A percentile compares a stretch with the other conserved stretches of the same genome.
These are phyloP conservation scores for Penicillium sp. DNA, from an alignment of 2,329 filamentous ascomycete genomes.

Conservation along the genomic window DNA sequence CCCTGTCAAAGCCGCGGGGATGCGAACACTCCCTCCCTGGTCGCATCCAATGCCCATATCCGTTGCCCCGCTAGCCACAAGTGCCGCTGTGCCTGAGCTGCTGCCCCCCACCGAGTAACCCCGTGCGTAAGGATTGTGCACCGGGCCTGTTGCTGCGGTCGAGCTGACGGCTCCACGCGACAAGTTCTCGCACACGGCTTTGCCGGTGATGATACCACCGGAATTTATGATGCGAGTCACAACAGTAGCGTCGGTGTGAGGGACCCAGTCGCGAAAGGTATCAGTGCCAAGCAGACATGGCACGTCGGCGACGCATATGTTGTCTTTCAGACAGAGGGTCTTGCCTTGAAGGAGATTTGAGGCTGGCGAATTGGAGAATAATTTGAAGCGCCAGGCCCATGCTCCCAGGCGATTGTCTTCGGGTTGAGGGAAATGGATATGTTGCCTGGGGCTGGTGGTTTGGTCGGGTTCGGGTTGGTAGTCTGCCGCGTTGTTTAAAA, in stretches of 20 bases:
- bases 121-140: constrained; percentile 47
- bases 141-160: constrained; percentile 46
- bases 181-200: constrained; percentile 49
- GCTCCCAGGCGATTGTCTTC: not conserved
- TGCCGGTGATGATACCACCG: constrained; percentile 41
- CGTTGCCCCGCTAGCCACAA: not conserved
- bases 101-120: not conserved
- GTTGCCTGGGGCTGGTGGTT: not conserved
- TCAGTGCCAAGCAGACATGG: constrained; percentile 42
- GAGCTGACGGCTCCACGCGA: constrained; percentile 43
- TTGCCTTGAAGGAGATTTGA: not conserved
- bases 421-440: not conserved
- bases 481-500: not conserved
- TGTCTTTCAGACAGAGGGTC: constrained; percentile 43
- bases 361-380: not conserved
- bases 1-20: not conserved
- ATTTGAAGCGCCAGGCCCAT: not conserved
- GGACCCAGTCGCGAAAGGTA: constrained; percentile 5
- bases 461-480: not conserved
- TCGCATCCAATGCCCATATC: not conserved
- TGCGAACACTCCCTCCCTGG: not conserved
- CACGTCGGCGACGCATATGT: constrained; percentile 46
- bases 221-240: constrained; percentile 27
- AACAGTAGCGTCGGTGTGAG: constrained; percentile 42
- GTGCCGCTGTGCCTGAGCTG: not conserved